A percentile compares a stretch with the other conserved stretches of the same genome.
phyloP scores from a whole-genome alignment of 2,329 filamentous ascomycete species.

The Alternaria panax region DNA sequence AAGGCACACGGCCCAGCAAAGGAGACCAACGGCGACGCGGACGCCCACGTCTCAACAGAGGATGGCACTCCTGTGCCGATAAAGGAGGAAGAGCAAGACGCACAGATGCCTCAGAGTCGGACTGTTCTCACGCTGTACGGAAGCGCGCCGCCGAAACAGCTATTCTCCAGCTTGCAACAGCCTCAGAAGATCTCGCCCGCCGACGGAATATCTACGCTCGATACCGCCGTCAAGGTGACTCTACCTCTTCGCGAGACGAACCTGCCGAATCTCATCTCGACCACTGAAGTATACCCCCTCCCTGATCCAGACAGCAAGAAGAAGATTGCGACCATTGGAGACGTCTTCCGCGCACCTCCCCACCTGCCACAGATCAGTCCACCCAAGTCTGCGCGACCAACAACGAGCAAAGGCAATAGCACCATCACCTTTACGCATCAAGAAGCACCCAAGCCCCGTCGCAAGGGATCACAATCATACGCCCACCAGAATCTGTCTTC shows the following conservation, averaged over 20 bases:
- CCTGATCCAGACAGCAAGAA: constrained; percentile 54
- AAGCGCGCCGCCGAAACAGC: constrained; percentile 73
- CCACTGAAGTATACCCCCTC: constrained; percentile 69
- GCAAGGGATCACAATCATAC: constrained; percentile 62
- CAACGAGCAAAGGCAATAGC: constrained; percentile 64
- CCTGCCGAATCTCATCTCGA: constrained; percentile 77
- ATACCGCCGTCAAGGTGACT: constrained; percentile 53
- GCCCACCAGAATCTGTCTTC: constrained; percentile 70
- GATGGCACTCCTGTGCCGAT: constrained; percentile 22
- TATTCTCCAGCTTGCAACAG: constrained; percentile 85
- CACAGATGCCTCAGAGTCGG: constrained; percentile 52
- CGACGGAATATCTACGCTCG: constrained; percentile 45
- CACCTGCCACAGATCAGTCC: constrained; percentile 71
- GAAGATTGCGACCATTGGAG: constrained; percentile 71
- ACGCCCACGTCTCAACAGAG: constrained; percentile 16
- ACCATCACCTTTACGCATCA: constrained; percentile 60
- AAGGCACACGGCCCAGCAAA: constrained; percentile 15
- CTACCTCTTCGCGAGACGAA: constrained; percentile 67
- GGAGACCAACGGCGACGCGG: constrained; percentile 13
- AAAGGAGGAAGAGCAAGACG: constrained; percentile 33
- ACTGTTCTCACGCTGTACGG: constrained; percentile 79
- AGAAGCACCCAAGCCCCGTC: constrained; percentile 58
- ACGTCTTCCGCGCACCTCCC: constrained; percentile 74
- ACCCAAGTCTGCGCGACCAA: constrained; percentile 74
- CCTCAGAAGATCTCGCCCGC: constrained; percentile 50